These are phyloP conservation scores for Fusarium newnesense DNA, from an alignment of 2,329 filamentous ascomycete genomes.

Conservation along the genomic window DNA sequence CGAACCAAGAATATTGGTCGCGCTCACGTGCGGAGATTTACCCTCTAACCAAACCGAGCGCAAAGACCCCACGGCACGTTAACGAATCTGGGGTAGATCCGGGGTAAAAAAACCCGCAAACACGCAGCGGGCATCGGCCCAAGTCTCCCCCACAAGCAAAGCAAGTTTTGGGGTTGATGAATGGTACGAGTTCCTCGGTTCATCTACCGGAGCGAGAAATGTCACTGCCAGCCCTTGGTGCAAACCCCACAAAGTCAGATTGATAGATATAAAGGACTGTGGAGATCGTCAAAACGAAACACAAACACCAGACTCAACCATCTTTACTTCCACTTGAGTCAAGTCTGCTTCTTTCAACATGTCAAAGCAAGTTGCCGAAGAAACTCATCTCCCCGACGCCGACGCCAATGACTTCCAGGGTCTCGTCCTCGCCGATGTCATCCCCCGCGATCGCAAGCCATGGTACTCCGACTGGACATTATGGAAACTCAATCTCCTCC, in stretches of 20 bases:
- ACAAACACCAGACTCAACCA: background rate
- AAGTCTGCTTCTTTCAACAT: background rate
- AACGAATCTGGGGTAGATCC: constrained; percentile 34
- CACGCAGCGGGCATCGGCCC: constrained; percentile 25
- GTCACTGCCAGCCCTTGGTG: background rate
- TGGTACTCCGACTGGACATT: constrained; percentile 41
- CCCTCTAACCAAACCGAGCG: background rate
- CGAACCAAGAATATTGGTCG: background rate
- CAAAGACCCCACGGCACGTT: background rate
- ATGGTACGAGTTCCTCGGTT: constrained; percentile 23
- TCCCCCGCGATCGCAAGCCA: constrained; percentile 34
- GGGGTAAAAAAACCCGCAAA: constrained; percentile 15
- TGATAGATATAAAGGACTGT: constrained; percentile 29
- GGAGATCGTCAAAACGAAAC: background rate
- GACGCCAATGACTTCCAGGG: constrained; percentile 37
- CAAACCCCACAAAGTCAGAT: constrained; percentile 1
- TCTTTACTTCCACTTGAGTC: background rate
- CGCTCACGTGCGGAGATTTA: background rate
- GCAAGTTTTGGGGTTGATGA: background rate
- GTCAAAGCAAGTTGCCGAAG: constrained; percentile 20
- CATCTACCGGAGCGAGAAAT: background rate
- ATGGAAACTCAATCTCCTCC: constrained; percentile 46
- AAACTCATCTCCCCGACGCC: constrained; percentile 18
- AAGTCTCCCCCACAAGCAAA: background rate
- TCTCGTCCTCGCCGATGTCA: constrained; percentile 39